Base-by-base conservation (phyloP, 805 yeast genomes). In the Candida koratica region DNA sequence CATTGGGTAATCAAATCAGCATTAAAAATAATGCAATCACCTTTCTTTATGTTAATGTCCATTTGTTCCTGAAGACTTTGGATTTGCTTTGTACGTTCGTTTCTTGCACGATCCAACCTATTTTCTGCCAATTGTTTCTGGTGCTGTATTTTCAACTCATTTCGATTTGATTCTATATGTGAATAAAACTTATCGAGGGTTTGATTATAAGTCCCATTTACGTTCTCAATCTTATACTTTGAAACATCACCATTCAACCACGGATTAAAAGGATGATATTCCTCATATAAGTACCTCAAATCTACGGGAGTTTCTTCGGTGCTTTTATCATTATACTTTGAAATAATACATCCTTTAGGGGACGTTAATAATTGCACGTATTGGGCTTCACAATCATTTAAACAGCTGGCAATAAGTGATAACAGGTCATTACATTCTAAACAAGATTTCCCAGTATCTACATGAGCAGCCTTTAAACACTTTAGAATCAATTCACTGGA, bases 161-260 rank as follows among this genome's bases (percentile, higher is more conserved):
- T 76, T 50, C 85, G 86, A 4, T 87, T 77, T 4, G 94, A 79
- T 52, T 90, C 95, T 11, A 89, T 66, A 0, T 90, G 79, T 0
- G 96, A 86, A 54, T 84, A 90, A 52, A 84, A 90, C 26, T 64
- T 67, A 57, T 90, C 98, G 14, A 90, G 69, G 0, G 97, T 81
- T 39, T 75, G 73, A 52, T 87, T 89, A 56, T 87, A 90, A 6
- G 61, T 56, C 6, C 63, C 58, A 10, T 77, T 59, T 6, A 42
- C 25, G 4, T 15, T 5, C 13, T 62, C 64, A 14, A 79, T 51
- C 15, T 63, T 60, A 33, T 51, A 56, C 6, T 48, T 42, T 11
- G 4, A 2, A 10, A 16, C 13, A 1, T 47, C 44, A 7, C 60
- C 56, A 8, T 56, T 65, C 34, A 71, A 58, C 37, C 52, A 49